phyloP scores from a whole-genome alignment of 352 stramenopile genomes.

The Blastocystis sp. region DNA sequence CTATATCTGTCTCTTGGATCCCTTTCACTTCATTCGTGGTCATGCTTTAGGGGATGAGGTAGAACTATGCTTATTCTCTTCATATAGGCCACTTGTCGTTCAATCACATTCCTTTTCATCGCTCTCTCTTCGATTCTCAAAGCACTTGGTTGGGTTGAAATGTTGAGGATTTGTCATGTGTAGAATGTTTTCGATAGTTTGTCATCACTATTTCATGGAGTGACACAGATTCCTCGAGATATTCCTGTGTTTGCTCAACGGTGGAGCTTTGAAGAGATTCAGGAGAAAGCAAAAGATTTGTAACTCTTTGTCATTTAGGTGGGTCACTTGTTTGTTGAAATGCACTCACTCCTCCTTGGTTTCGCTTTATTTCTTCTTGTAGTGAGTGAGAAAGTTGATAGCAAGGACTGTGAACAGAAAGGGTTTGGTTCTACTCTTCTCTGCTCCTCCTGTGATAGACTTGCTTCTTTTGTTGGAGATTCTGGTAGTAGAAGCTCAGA shows the following conservation, averaged over 20 bases:
- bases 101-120: background rate
- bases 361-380: background rate
- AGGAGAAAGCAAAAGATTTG: slow-evolving; percentile 3
- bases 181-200: slow-evolving; percentile 46
- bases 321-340: slow-evolving; percentile 8
- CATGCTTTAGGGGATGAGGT: background rate
- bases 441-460: slow-evolving; percentile 33
- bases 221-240: background rate
- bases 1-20: slow-evolving; percentile 19
- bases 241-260: slow-evolving; percentile 1
- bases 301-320: background rate
- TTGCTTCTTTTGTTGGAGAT: slow-evolving; percentile 23
- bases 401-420: slow-evolving; percentile 5
- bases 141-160: background rate
- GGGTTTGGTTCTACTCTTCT: background rate
- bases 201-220: background rate
- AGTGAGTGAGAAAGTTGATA: background rate
- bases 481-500: background rate
- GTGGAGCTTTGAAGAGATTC: slow-evolving; percentile 25
- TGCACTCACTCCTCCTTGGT: background rate
- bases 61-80: background rate
- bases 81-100: background rate
- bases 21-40: slow-evolving; percentile 14
- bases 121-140: background rate
- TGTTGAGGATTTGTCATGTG: background rate